A percentile compares a stretch with the other conserved stretches of the same genome.
Evolutionary conservation across 78 protist genomes (phyloP).

Genomic region (slime mould (Dictyostelium discoideum)): DNA sequence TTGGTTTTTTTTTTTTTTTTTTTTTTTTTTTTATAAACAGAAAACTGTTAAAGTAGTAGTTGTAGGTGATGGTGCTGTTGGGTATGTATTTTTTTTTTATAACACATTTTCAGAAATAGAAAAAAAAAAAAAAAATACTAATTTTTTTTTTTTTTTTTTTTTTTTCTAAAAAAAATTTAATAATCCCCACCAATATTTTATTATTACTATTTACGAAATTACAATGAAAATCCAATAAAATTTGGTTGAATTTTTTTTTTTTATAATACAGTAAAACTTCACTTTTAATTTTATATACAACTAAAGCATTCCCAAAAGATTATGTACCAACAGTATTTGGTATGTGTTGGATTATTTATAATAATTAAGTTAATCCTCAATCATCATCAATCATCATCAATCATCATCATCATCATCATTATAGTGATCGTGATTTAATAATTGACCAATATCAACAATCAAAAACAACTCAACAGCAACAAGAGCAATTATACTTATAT

Average conservation of each 20-base stretch:
- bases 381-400: neutral
- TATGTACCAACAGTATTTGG: slow-evolving; percentile 86
- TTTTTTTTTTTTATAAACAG: neutral
- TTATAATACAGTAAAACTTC: slow-evolving; percentile 87
- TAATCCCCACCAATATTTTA: neutral
- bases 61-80: slow-evolving; percentile 94
- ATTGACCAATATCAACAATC: neutral
- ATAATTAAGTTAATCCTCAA: too few relatives aligned
- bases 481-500: neutral
- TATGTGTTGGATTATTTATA: neutral
- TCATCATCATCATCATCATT: neutral
- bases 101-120: too few relatives aligned
- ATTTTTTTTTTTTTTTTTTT: neutral
- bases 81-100: neutral
- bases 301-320: slow-evolving; percentile 95
- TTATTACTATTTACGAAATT: neutral
- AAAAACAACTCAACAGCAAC: too few relatives aligned
- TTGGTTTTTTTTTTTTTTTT: neutral
- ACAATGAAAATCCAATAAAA: neutral
- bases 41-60: slow-evolving; percentile 35
- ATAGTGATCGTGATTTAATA: neutral
- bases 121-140: neutral
- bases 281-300: slow-evolving; percentile 92
- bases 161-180: neutral
- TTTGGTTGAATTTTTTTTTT: neutral